Evolutionary conservation across 352 stramenopile species (phyloP), one percentile per base, ranked within the genome.

Genomic region (Pythium rhizo-oryzae): DNA sequence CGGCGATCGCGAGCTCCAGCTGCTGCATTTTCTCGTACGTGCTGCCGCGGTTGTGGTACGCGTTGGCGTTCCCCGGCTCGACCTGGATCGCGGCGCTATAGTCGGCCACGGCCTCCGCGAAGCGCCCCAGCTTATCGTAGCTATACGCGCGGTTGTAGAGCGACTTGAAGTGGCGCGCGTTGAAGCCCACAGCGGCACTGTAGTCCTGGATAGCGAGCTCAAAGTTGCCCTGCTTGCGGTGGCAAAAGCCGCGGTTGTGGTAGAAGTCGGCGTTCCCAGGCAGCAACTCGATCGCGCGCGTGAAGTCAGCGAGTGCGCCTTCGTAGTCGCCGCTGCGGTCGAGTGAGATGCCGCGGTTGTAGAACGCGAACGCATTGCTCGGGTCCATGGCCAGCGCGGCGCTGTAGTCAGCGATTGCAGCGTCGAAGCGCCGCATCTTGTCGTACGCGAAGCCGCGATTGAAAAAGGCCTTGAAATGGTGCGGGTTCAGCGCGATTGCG

Each of bases 111-210:
- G 89, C 89, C 21, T 91, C 80, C 2, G 74, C 60, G 41, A 80
- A 93, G 12, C 77, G 67, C 6, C 85, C 83, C 0, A 97, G 76
- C 67, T 94, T 94, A 72, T 97, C 90, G 61, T 80, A 86, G 33
- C 82, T 96, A 65, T 95, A 97, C 19, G 89, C 90, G 13, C 89
- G 84, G 51, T 96, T 96, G 70, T 96, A 97, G 24, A 94, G 74
- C 46, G 90, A 90, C 71, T 96, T 97, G 68, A 96, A 97, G 65
- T 97, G 89, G 12, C 69, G 62, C 25, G 86, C 56, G 60, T 96
- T 85, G 57, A 85, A 77, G 16, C 78, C 61, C 28, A 97, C 81
- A 15, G 90, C 89, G 13, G 75, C 70, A 33, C 77, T 87, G 76
- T 96, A 97, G 65, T 95, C 88, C 18, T 65, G 63, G 60, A 97